Conservation (phyloP, 495 filamentous ascomycete species). For the Bacidia gigantensis region DNA sequence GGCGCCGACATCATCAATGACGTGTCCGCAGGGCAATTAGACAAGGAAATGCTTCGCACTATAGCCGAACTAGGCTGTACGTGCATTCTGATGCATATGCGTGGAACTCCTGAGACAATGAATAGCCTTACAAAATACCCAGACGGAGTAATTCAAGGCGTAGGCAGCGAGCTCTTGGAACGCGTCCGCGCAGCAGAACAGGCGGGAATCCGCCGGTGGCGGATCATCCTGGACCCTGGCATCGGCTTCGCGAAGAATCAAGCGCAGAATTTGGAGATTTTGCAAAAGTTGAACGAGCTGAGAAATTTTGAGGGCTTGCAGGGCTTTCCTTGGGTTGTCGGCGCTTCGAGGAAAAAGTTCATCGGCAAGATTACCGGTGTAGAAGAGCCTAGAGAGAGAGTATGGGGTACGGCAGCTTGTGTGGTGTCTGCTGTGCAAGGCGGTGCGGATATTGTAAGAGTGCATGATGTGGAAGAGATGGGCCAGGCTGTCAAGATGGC, state of each 20-base stretch:
- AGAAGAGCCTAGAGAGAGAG: conserved; percentile 46
- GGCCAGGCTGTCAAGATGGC: conserved; percentile 72
- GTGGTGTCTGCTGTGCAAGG: conserved; percentile 77
- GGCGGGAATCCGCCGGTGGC: conserved; percentile 79
- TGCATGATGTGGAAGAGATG: conserved; percentile 93
- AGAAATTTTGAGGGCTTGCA: conserved; percentile 47
- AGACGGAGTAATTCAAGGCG: conserved; percentile 52
- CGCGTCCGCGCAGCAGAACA: conserved; percentile 65
- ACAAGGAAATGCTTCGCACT: conserved; percentile 69
- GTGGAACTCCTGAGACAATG: conserved; percentile 81
- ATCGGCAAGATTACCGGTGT: conserved; percentile 75
- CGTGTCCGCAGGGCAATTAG: conserved; percentile 69
- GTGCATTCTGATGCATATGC: conserved; percentile 90
- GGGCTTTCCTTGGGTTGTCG: conserved; percentile 78
- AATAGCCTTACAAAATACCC: conserved; percentile 48
- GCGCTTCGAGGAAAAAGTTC: conserved; percentile 81
- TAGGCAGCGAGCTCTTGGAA: conserved; percentile 52
- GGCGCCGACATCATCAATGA: conserved; percentile 95
- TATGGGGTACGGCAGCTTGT: conserved; percentile 79
- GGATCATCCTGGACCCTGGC: conserved; percentile 87
- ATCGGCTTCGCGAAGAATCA: conserved; percentile 83
- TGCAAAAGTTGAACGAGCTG: conserved; percentile 51
- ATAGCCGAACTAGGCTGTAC: conserved; percentile 69
- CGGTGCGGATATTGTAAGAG: conserved; percentile 89
- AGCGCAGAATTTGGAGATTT: conserved; percentile 65